Evolutionary conservation across 352 stramenopile species (phyloP).

Genomic region (Globisporangium recalcitrans): DNA sequence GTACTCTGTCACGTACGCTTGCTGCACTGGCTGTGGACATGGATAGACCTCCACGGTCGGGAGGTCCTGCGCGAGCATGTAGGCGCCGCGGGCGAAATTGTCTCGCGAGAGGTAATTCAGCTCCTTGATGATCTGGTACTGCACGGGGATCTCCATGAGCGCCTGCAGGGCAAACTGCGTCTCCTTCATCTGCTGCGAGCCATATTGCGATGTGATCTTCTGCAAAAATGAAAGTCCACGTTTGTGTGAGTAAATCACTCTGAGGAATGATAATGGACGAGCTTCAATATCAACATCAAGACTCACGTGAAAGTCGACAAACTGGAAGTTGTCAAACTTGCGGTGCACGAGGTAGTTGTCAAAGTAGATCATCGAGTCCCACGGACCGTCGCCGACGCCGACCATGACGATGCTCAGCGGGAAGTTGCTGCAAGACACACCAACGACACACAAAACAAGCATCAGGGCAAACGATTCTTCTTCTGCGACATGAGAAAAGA

Average conservation of each 20-base stretch:
- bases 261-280: neutral
- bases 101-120: constrained; percentile 48
- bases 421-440: constrained; percentile 46
- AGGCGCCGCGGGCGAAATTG: constrained; percentile 24
- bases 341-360: constrained; percentile 72
- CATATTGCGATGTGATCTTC: constrained; percentile 52
- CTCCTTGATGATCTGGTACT: constrained; percentile 77
- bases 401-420: constrained; percentile 80
- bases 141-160: constrained; percentile 82
- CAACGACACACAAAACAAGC: neutral
- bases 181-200: constrained; percentile 41
- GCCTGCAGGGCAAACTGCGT: constrained; percentile 76
- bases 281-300: too few species aligned
- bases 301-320: constrained; percentile 74
- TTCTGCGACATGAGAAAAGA: neutral
- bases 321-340: constrained; percentile 87
- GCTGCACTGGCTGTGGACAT: constrained; percentile 29
- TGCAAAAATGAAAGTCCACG: constrained; percentile 1
- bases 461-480: neutral
- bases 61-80: constrained; percentile 47
- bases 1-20: constrained; percentile 22
- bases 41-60: constrained; percentile 64
- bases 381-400: constrained; percentile 74
- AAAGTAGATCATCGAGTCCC: constrained; percentile 79
- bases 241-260: neutral